These are phyloP conservation scores for Kitagawia praeruptora DNA, from an alignment of 129 eudicot genomes.

Conservation along the genomic window DNA sequence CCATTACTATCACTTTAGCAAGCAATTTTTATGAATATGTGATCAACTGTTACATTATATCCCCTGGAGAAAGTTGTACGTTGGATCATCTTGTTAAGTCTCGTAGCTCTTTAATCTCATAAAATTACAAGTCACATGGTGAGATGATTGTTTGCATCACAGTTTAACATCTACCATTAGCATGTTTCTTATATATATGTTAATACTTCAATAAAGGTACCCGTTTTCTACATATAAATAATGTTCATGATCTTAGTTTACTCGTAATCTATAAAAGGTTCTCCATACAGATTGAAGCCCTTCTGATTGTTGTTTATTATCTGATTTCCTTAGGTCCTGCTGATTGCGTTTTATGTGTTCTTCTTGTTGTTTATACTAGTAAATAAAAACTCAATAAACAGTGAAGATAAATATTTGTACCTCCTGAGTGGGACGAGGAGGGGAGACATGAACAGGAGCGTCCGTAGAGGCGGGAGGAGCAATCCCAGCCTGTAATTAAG, in stretches of 20 bases:
- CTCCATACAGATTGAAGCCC: background rate
- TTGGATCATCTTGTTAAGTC: background rate
- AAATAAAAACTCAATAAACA: no score
- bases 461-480: no score
- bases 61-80: background rate
- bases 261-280: background rate
- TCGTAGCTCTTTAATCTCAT: background rate
- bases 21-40: background rate
- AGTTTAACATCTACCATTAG: background rate
- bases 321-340: conserved; percentile 50
- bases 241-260: background rate
- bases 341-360: no score
- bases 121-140: background rate
- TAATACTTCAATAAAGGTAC: background rate
- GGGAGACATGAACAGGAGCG: no score
- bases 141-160: background rate
- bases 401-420: no score
- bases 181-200: background rate
- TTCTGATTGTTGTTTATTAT: background rate
- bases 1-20: background rate
- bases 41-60: background rate
- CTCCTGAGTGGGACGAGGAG: no score
- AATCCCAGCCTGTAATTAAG: no score
- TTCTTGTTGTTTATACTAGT: no score
- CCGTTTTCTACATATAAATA: background rate